Evolutionary conservation across 345 rosid genomes (phyloP), one percentile per base, ranked within the genome.

Genomic region (Viola odorata): DNA sequence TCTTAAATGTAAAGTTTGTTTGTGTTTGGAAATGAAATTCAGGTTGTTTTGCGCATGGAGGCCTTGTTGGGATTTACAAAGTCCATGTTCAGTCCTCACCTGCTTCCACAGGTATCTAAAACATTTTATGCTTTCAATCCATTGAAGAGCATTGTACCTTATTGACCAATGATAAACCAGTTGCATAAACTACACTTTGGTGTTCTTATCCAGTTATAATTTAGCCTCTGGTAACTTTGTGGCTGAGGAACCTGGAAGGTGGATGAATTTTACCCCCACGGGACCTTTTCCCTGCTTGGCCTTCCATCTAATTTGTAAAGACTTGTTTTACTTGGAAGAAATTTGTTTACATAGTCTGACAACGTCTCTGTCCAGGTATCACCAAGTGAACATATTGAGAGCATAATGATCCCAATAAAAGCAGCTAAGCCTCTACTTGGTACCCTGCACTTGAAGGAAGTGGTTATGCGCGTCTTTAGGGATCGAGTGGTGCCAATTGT

Each of bases 11-110:
- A n/a, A n/a, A n/a, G n/a, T 23, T 23, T 10, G 15, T 5, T 15
- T 47, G 23, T 39, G 44, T 58, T 14, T 61, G 11, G 50, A 58
- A 54, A n/a, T n/a, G n/a, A n/a, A n/a, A n/a, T 68, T 72, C 73
- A 89, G 92, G 87, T 77, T 58, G 85, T 81, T 78, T n/a, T 84
- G 67, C 77, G 73, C 53, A 58, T 89, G 70, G 91, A 84, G 80
- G 88, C 78, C 60, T 61, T 81, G 61, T 53, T 78, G 45, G 91
- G 96, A 65, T 73, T 73, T 12, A 53, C 71, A 23, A 78, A 70
- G 72, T 84, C 92, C 53, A 58, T 82, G 38, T 69, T 86, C 70
- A 68, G 82, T 62, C 91, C 88, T 32, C 72, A 67, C 71, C 45
- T 81, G 45, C 88, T 88, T 58, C 76, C 81, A 61, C 73, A 78